These are phyloP conservation scores for Sclerotinia borealis DNA, from an alignment of 2,329 filamentous ascomycete genomes.

Conservation along the genomic window DNA sequence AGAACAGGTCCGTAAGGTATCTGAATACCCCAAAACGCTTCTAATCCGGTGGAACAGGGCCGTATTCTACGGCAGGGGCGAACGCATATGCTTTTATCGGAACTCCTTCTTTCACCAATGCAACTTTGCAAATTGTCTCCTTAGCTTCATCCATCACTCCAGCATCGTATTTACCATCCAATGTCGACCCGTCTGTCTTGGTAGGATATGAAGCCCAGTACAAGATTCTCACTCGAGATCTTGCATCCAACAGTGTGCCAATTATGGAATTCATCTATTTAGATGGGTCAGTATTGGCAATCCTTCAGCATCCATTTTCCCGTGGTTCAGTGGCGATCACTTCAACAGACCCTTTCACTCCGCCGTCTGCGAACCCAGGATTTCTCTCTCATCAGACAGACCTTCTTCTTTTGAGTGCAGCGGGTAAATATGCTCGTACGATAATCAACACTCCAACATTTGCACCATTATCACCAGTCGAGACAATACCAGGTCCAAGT, in stretches of 20 bases:
- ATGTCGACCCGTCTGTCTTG: background rate
- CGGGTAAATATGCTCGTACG: background rate
- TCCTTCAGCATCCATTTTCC: constrained; percentile 51
- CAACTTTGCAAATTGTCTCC: background rate
- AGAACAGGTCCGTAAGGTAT: background rate
- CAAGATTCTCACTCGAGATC: constrained; percentile 9
- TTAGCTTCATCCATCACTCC: constrained; percentile 1
- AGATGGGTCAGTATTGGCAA: constrained; percentile 34
- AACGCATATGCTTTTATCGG: constrained; percentile 5
- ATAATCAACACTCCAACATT: background rate
- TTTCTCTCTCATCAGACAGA: constrained; percentile 40
- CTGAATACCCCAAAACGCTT: background rate
- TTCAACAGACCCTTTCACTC: constrained; percentile 34
- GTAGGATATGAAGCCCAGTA: constrained; percentile 4
- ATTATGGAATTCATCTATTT: constrained; percentile 6
- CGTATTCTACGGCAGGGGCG: constrained; percentile 5
- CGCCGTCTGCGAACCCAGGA: constrained; percentile 47
- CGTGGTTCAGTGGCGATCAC: constrained; percentile 52
- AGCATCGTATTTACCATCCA: background rate
- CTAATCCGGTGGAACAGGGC: background rate
- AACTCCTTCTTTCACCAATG: constrained; percentile 1
- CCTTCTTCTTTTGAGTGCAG: background rate
- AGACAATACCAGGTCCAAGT: background rate
- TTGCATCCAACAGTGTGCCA: constrained; percentile 1
- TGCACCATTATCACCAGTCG: background rate